A percentile compares a stretch with the other conserved stretches of the same genome.
Evolutionary conservation across 495 filamentous ascomycete species (phyloP).

Genomic region (Parathielavia appendiculata): DNA sequence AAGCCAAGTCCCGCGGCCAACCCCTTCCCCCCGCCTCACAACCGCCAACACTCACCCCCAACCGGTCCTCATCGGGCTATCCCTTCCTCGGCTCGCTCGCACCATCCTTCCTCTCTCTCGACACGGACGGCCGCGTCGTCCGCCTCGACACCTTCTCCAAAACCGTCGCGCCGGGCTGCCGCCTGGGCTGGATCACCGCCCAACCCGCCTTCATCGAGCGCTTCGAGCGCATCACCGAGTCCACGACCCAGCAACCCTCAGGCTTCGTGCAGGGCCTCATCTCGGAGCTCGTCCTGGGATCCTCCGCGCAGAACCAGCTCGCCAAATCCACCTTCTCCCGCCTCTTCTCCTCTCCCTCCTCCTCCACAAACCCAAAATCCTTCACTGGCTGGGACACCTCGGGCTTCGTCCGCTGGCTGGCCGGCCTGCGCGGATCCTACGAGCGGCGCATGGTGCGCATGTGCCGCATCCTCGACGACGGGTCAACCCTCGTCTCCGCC

Average conservation of each 20-base stretch:
- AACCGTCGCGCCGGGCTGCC: slow-evolving; percentile 73
- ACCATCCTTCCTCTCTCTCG: slow-evolving; percentile 65
- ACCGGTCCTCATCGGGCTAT: slow-evolving; percentile 59
- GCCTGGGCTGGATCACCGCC: slow-evolving; percentile 78
- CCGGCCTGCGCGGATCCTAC: slow-evolving; percentile 73
- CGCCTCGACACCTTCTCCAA: slow-evolving; percentile 80
- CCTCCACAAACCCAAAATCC: slow-evolving; percentile 19
- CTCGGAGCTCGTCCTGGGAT: slow-evolving; percentile 68
- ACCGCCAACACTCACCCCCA: slow-evolving; percentile 15
- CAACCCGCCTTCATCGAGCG: slow-evolving; percentile 74
- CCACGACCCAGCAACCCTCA: slow-evolving; percentile 72
- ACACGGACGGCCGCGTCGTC: slow-evolving; percentile 82
- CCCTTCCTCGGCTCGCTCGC: slow-evolving; percentile 78
- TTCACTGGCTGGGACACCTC: slow-evolving; percentile 67
- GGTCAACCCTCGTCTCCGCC: slow-evolving; percentile 54
- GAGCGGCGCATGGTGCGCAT: slow-evolving; percentile 75
- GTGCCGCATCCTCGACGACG: slow-evolving; percentile 62
- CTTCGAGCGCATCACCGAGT: slow-evolving; percentile 60
- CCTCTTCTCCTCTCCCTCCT: slow-evolving; percentile 23
- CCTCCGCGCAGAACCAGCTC: slow-evolving; percentile 30
- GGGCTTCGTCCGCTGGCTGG: slow-evolving; percentile 88
- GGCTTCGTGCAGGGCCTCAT: slow-evolving; percentile 85
- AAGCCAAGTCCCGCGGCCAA: slow-evolving; percentile 43
- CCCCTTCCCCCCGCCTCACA: slow-evolving; percentile 11
- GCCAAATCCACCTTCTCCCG: slow-evolving; percentile 29